Base-by-base conservation (phyloP, 1,284 basidiomycete genomes). In the Microbotryum saponariae region DNA sequence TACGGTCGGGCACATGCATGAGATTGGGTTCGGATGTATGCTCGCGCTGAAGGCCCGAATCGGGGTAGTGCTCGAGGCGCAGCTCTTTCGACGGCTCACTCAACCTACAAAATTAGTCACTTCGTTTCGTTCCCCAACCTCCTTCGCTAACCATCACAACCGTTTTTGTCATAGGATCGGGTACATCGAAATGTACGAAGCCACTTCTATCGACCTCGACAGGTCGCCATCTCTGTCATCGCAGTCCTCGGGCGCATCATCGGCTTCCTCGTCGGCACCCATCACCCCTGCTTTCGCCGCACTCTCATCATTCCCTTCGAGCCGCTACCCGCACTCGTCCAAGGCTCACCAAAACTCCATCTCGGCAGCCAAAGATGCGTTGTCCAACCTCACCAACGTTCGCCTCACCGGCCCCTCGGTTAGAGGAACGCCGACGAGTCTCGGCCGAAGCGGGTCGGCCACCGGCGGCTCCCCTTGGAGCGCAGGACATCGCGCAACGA, bases 171-270 rank as follows among this genome's bases (percentile, higher is more conserved):
- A 31, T 42, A 42, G 37, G 12, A 6, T 16, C 16, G 37, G 37
- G 14, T 12, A 6, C 37, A 31, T 9, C 12, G n/a, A 18, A 16
- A 42, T 42, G 37, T 42, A 42, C 16, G 37, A 42, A 4, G 14
- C 16, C 16, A 16, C 48, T 21, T 62, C 61, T 0, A 49, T 60
- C 16, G 31, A 29, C 21, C 66, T 67, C 42, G 66, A 67, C 57
- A 57, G 66, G 14, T 67, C 66, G 1, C 66, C 66, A 6, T 67
- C 66, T 1, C 54, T 67, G 33, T 67, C 66, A 1, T 67, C 66
- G 54, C 51, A 62, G 29, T 67, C 61, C 21, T 58, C 62, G 18
- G 57, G 54, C 60, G 51, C 59, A 14, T 63, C 61, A 1, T 61
- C 61, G 10, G 37, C 57, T 14, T 16, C 29, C 49, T 47, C 5